phyloP scores from a whole-genome alignment of 805 yeast genomes.

The Wickerhamomyces rabaulensis region DNA sequence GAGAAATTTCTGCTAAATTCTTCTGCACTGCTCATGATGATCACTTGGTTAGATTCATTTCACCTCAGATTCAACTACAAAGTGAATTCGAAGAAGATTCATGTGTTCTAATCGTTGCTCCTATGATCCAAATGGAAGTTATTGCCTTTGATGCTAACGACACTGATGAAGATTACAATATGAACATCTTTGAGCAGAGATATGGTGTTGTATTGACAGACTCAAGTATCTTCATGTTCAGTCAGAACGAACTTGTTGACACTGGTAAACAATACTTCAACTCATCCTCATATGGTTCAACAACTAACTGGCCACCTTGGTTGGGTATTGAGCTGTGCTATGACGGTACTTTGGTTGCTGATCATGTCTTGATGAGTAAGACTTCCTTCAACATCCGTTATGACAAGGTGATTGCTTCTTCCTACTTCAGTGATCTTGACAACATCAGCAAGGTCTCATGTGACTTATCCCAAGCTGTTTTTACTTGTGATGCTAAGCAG shows the following conservation, averaged over 20 bases:
- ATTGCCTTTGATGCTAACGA: conserved; percentile 53
- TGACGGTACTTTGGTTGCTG: conserved; percentile 41
- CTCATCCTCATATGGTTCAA: conserved; percentile 56
- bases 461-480: conserved; percentile 64
- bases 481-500: conserved; percentile 69
- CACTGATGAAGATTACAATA: conserved; percentile 35
- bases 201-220: conserved; percentile 62
- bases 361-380: conserved; percentile 54
- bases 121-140: conserved; percentile 61
- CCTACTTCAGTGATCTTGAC: conserved; percentile 27
- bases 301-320: conserved; percentile 84
- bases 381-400: conserved; percentile 58
- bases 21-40: conserved; percentile 41
- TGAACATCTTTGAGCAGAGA: conserved; percentile 55
- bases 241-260: conserved; percentile 40
- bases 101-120: conserved; percentile 68
- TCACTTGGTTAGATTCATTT: conserved; percentile 59
- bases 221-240: conserved; percentile 69
- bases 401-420: conserved; percentile 46
- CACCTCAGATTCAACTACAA: conserved; percentile 79
- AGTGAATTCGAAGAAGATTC: conserved; percentile 47
- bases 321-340: conserved; percentile 66
- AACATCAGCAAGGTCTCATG: conserved; percentile 46
- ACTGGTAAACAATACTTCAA: conserved; percentile 41
- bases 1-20: conserved; percentile 32